Evolutionary conservation across 192 early-diverging fungal species (phyloP), one percentile per base, ranked within the genome.

Genomic region (Gigaspora rosea): DNA sequence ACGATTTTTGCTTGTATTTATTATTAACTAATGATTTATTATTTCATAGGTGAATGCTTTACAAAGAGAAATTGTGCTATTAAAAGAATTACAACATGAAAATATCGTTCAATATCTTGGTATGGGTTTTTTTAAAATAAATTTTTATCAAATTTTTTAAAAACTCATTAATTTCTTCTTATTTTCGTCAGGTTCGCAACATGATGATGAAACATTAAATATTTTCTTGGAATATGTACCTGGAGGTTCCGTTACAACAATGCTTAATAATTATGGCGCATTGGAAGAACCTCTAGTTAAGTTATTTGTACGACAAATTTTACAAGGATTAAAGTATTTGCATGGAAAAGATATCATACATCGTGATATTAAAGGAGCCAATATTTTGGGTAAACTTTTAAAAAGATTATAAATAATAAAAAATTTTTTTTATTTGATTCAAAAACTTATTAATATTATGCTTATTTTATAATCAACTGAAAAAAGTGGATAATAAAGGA

Each of bases 211-310:
- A 32, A 85, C 86, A 65, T 86, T 98, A 73, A 96, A 93, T 79
- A 97, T 99, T 63, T 98, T 98, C 75, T 81, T 99, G 47, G 96
- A 99, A 78, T 99, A 99, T 80, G 96, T 99, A 12, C 93, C 96
- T 56, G 98, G 98, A 69, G 98, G 98, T 1, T 98, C 96, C 2
- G 91, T 99, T 36, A 89, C 95, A 8, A 91, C 93, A 11, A 81
- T 95, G 51, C 80, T 99, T 72, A 87, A 92, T 10, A 91, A 89
- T 74, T 96, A 93, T 84, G 97, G 97, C 18, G 90, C 91, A 49
- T 96, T 97, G 79, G 91, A 93, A 59, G 95, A 95, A 79, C 82
- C 88, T 0, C 79, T 98, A 51, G 93, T 96, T 13, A 87, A 91
- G 52, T 93, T 89, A 22, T 92, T 97, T 81, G 93, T 95, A 13